Evolutionary conservation across 495 filamentous ascomycete genomes (phyloP), one percentile per base, ranked within the genome.

Genomic region (Geopyxis carbonaria): DNA sequence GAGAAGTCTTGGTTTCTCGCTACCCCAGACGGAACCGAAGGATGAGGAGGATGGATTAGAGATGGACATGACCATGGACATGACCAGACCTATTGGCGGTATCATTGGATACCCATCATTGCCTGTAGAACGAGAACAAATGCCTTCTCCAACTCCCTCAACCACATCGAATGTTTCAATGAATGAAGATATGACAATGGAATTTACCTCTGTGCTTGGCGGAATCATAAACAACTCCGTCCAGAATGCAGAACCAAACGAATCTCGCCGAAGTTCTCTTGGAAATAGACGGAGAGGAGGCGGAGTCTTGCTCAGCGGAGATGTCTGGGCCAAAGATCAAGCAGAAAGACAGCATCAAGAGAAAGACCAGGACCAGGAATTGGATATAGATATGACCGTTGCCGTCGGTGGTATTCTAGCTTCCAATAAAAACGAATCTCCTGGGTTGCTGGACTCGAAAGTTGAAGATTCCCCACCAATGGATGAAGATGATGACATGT

Each of bases 201-300:
- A 93, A 42, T 72, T 92, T 34, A 93, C 85, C 1, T 70, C 66
- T 42, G 79, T 74, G 9, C 59, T 93, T 41, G 87, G 87, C n/a
- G 69, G 75, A 3, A 93, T 95, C 34, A 59, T 53, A 41, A 42
- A 27, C 16, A 45, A 47, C 37, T n/a, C n/a, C n/a, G n/a, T n/a
- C n/a, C n/a, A n/a, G n/a, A 51, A 64, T 11, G n/a, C n/a, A 22
- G 15, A 18, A 36, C 33, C 33, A 5, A 33, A 14, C 7, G 6
- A 14, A 16, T 9, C 5, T 7, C 16, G 34, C 20, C 34, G 14
- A 8, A 43, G 74, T 73, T 11, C 59, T 59, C n/a, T 75, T 77
- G 23, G 58, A 67, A 30, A 5, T 13, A 24, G 22, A 30, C 27
- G 27, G 6, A 44, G 45, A 34, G 39, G 48, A 32, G n/a, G n/a